Conservation (phyloP, 1,139 yeast genomes). For the Yamadazyma membranifaciens region DNA sequence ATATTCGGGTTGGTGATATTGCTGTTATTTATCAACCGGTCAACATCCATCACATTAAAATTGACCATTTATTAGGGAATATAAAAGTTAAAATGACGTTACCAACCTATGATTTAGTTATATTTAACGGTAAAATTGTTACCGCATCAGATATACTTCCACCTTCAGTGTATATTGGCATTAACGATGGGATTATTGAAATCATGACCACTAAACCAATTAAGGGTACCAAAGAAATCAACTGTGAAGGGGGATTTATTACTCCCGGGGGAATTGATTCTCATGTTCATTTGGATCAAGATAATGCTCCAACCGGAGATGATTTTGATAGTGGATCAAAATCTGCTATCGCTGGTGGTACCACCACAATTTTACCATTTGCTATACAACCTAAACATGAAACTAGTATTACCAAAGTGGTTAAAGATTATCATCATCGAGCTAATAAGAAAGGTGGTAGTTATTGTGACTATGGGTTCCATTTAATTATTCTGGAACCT, state of each 20-base stretch:
- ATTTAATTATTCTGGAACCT: conserved; percentile 33
- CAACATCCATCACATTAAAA: too few relatives aligned
- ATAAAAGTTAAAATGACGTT: background rate
- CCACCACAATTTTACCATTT: conserved; percentile 43
- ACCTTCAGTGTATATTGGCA: conserved; percentile 32
- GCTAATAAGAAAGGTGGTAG: conserved; percentile 26
- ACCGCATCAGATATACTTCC: conserved; percentile 38
- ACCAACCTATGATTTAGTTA: conserved; percentile 23
- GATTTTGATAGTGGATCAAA: conserved; percentile 82
- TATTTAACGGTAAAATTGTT: conserved; percentile 31
- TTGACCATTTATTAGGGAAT: too few relatives aligned
- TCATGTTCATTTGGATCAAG: conserved; percentile 77
- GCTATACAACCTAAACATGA: conserved; percentile 38
- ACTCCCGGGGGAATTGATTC: conserved; percentile 52
- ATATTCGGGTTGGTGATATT: too few relatives aligned
- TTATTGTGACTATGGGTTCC: conserved; percentile 47
- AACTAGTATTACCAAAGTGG: conserved; percentile 20
- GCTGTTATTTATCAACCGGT: background rate
- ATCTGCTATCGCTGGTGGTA: conserved; percentile 70
- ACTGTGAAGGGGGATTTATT: conserved; percentile 43
- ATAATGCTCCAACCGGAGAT: conserved; percentile 86
- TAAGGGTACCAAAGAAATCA: conserved; percentile 30
- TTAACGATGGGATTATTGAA: conserved; percentile 34
- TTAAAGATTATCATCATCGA: conserved; percentile 26
- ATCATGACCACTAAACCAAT: conserved; percentile 33